A percentile compares a stretch with the other conserved stretches of the same genome.
Conservation (phyloP, 75 land plant genomes). For the Larix kaempferi region DNA sequence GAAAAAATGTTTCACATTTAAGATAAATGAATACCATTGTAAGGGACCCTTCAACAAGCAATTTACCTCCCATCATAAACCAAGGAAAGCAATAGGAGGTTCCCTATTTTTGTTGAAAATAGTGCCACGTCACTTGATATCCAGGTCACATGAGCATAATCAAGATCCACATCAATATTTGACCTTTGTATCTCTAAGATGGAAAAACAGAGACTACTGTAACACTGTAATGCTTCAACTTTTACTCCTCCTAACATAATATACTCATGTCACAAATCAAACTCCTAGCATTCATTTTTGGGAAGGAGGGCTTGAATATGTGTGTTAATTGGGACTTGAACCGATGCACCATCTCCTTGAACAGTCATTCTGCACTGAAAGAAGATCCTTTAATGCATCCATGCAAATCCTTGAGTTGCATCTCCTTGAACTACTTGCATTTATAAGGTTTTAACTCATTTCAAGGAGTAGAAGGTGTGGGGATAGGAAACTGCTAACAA, state of each 20-base stretch:
- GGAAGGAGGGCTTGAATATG: no score
- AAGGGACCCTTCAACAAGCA: background rate
- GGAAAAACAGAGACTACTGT: conserved; percentile 27
- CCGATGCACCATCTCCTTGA: no score
- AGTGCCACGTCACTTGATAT: conserved; percentile 82
- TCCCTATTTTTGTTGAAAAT: conserved; percentile 90
- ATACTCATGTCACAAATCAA: background rate
- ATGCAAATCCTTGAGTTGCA: no score
- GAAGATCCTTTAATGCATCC: no score
- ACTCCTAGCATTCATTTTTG: no score
- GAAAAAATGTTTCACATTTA: background rate
- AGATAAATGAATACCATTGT: background rate
- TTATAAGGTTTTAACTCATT: no score
- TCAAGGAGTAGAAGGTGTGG: no score
- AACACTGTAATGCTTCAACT: background rate
- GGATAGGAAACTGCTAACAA: no score
- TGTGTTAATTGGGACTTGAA: no score
- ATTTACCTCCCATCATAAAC: conserved; percentile 90
- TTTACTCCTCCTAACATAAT: background rate
- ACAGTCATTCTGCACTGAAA: no score
- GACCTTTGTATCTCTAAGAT: conserved; percentile 86
- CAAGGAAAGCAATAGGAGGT: conserved; percentile 64
- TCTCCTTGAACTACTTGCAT: no score
- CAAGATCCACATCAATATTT: conserved; percentile 79
- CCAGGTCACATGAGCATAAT: conserved; percentile 95